Base-by-base conservation (phyloP, 768 basidiomycete species). In the Xanthoconium stramineum region DNA sequence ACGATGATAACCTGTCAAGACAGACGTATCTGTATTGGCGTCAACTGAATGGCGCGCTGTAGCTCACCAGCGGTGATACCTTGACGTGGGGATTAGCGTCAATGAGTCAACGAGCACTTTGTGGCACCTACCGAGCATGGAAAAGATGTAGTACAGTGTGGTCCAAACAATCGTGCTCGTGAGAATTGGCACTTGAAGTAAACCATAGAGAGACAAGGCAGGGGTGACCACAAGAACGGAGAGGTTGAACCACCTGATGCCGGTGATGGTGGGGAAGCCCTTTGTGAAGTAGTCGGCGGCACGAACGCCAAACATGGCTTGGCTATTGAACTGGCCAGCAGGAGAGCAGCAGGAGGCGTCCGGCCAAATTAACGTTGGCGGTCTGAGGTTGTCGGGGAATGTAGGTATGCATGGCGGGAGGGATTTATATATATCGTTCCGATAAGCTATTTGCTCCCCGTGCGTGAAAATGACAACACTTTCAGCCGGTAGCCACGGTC, bases 161-260 rank as follows among this genome's bases (percentile, higher is more conserved):
- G 83, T 74, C 73, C 85, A 94, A 10, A 82, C 49, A 28, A 75
- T 64, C 0, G 94, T 96, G 65, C 78, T 73, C 48, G 65, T 66
- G 52, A 76, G 72, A 40, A 77, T 61, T 47, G 75, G 70, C 10
- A 82, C 82, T 24, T 62, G 64, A 12, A 82, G 77, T 48, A 84
- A 63, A 13, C 93, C 94, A 73, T 86, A 90, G 49, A 86, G 68
- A 49, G 88, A 80, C 53, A 94, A 61, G 11, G 78, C 72, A 10
- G 94, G 93, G 0, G 91, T 89, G 59, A 86, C 57, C 44, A 84
- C 81, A 44, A 94, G 75, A 36, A 89, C 78, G 28, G 76, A 71
- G 64, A 91, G 76, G 64, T 89, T 92, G 76, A 93, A 88, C 89
- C 90, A 91, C 57, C 82, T 80, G 47, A 90, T 69, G 5, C 83